These are phyloP conservation scores for Astrothelium subdiscretum DNA, from an alignment of 495 filamentous ascomycete genomes.

Conservation along the genomic window DNA sequence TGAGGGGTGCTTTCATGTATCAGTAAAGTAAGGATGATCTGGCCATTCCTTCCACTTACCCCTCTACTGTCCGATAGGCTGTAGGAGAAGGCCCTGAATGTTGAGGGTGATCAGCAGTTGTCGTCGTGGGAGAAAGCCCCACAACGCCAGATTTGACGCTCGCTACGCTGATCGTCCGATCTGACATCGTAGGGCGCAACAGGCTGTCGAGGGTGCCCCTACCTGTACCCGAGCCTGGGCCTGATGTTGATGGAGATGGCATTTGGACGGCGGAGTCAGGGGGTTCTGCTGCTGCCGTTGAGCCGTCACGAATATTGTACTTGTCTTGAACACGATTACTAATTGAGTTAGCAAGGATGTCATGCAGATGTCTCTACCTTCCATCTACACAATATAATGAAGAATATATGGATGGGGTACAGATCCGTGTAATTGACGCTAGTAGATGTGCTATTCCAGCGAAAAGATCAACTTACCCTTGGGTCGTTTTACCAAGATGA, in stretches of 20 bases:
- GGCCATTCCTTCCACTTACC: not conserved
- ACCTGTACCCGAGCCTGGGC: not conserved
- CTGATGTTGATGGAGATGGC: not conserved
- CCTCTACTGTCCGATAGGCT: conserved; percentile 3
- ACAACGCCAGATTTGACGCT: conserved; percentile 26
- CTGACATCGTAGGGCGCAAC: not conserved
- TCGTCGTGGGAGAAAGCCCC: conserved; percentile 11
- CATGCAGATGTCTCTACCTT: too few relatives aligned
- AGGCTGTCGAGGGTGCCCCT: not conserved
- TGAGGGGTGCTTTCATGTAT: not conserved
- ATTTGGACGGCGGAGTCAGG: not conserved
- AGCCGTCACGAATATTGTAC: not conserved
- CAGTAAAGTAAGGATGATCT: not conserved
- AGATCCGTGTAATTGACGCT: too few relatives aligned
- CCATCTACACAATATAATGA: too few relatives aligned
- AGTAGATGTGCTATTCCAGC: too few relatives aligned
- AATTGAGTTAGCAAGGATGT: not conserved
- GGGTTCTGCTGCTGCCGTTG: not conserved
- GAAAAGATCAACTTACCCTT: conserved; percentile 1
- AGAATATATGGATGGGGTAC: too few relatives aligned
- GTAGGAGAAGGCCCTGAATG: conserved; percentile 3
- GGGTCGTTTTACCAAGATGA: conserved; percentile 9
- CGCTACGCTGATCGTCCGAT: conserved; percentile 13
- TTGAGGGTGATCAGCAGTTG: not conserved
- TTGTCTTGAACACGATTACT: not conserved